phyloP scores from a whole-genome alignment of 2,329 filamentous ascomycete species.

The Metarhizium guizhouense region DNA sequence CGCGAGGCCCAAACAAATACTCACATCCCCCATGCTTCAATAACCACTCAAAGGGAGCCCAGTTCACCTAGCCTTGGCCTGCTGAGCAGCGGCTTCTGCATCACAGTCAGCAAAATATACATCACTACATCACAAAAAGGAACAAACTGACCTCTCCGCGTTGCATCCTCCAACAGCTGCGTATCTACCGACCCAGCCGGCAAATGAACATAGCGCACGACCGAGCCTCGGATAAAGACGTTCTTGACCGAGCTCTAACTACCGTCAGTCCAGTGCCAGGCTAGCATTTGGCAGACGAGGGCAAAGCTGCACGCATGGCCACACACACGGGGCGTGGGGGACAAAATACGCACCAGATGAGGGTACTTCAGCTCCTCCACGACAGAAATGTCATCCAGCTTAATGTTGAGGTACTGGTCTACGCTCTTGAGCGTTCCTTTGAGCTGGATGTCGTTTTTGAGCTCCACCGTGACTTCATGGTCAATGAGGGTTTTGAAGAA shows the following conservation, averaged over 20 bases:
- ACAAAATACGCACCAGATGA: constrained; percentile 58
- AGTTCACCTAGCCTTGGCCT: constrained; percentile 44
- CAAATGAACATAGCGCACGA: constrained; percentile 86
- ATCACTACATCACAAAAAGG: background rate
- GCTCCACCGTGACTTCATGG: constrained; percentile 93
- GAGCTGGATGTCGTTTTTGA: constrained; percentile 98
- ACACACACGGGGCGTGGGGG: background rate
- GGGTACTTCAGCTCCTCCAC: constrained; percentile 92
- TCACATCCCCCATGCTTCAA: background rate
- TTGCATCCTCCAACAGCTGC: constrained; percentile 82
- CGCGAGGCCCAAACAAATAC: background rate
- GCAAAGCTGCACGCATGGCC: background rate
- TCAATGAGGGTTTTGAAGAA: constrained; percentile 99
- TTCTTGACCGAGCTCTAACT: constrained; percentile 72
- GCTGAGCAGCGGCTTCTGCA: constrained; percentile 48
- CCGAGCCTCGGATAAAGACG: constrained; percentile 88
- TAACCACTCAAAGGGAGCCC: background rate
- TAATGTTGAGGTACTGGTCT: constrained; percentile 98
- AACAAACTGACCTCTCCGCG: constrained; percentile 59
- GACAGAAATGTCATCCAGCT: constrained; percentile 90
- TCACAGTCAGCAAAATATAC: background rate
- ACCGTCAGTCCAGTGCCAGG: background rate
- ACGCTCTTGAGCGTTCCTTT: constrained; percentile 93
- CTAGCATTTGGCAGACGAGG: no score
- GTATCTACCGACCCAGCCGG: constrained; percentile 77